Conservation (phyloP, 106 monocot species). For the Dendrobium catenatum region DNA sequence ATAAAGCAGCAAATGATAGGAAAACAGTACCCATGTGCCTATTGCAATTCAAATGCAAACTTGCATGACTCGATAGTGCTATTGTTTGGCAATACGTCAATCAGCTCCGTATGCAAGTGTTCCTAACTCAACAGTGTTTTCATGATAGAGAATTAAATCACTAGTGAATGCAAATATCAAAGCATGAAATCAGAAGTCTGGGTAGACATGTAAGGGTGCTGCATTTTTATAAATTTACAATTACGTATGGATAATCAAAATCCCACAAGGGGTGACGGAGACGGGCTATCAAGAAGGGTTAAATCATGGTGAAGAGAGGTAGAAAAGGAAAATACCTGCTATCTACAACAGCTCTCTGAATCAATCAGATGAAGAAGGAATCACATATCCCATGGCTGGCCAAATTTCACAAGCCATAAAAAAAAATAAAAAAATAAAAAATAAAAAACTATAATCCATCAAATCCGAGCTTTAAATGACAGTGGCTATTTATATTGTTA, state of each 20-base stretch:
- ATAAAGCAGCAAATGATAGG: not conserved
- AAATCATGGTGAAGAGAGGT: not conserved
- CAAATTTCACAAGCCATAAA: not conserved
- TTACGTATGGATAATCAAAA: not conserved
- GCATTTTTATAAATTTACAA: not conserved
- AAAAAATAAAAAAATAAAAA: no score
- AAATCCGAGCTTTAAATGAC: not conserved
- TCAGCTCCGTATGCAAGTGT: not conserved
- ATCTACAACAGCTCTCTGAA: not conserved
- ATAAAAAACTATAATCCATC: not conserved
- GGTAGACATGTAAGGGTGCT: not conserved
- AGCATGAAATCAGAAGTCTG: not conserved
- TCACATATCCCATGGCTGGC: no score
- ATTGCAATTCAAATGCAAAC: not conserved
- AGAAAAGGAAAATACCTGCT: not conserved
- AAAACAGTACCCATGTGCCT: not conserved
- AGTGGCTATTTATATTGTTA: not conserved
- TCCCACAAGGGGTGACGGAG: not conserved
- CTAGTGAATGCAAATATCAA: not conserved
- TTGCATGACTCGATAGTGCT: not conserved
- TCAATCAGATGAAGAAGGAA: no score
- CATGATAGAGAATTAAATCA: not conserved
- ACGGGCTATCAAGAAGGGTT: not conserved
- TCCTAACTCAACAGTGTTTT: not conserved
- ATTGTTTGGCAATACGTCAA: not conserved